Evolutionary conservation across 495 filamentous ascomycete species (phyloP).

Genomic region (Lasiosphaeris hirsuta): DNA sequence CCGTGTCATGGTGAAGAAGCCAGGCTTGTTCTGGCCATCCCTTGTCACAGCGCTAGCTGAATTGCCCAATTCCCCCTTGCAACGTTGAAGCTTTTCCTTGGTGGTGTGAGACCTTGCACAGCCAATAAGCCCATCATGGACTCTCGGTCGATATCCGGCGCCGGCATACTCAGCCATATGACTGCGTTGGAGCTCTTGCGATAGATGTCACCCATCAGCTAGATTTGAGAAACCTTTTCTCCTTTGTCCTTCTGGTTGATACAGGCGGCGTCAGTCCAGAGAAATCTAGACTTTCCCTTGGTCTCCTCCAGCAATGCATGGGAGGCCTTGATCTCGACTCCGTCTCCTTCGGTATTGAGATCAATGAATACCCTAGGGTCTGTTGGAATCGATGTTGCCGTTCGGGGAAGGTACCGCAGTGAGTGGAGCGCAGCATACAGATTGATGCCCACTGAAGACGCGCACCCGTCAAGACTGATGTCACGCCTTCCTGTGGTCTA

Average conservation of each 20-base stretch:
- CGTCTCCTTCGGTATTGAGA: not conserved
- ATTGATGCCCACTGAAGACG: not conserved
- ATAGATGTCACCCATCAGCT: too few relatives aligned
- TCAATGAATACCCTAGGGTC: not conserved
- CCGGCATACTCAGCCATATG: too few relatives aligned
- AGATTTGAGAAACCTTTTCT: not conserved
- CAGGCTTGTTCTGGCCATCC: not conserved
- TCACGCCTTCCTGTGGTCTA: not conserved
- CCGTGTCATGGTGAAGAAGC: not conserved
- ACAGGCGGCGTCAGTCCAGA: too few relatives aligned
- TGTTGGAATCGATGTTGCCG: not conserved
- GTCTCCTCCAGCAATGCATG: not conserved
- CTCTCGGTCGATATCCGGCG: too few relatives aligned
- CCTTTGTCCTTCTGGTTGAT: too few relatives aligned
- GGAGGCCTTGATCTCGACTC: not conserved
- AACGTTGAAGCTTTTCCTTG: not conserved
- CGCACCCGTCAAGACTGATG: not conserved
- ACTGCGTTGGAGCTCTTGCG: too few relatives aligned
- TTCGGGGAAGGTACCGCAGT: not conserved
- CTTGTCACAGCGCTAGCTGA: not conserved
- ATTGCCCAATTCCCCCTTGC: not conserved
- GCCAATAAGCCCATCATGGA: not conserved
- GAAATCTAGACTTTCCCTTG: too few relatives aligned
- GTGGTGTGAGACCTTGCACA: not conserved
- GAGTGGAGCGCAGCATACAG: not conserved